These are phyloP conservation scores for Chamaecrista fasciculata DNA, from an alignment of 306 rosid species.

Conservation along the genomic window DNA sequence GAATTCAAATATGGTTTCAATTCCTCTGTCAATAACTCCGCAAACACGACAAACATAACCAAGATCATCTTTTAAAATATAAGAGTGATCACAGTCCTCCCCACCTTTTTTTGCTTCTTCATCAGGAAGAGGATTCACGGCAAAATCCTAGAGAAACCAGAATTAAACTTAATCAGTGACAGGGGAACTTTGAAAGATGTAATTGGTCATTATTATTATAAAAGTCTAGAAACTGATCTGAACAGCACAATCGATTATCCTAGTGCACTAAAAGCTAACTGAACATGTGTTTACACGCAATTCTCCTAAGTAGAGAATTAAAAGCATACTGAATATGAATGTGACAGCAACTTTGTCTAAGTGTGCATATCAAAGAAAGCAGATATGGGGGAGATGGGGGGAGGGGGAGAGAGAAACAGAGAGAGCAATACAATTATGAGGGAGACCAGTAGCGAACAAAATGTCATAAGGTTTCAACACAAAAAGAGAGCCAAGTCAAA, in stretches of 20 bases:
- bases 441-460: not conserved
- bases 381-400: too few relatives aligned
- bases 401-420: not conserved
- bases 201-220: not conserved
- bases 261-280: conserved; percentile 4
- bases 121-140: conserved; percentile 42
- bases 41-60: conserved; percentile 93
- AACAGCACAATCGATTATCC: conserved; percentile 17
- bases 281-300: not conserved
- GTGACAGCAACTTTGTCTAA: not conserved
- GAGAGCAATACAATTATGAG: not conserved
- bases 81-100: conserved; percentile 81
- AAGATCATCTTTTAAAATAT: conserved; percentile 81
- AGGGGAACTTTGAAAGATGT: conserved; percentile 2
- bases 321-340: conserved; percentile 5
- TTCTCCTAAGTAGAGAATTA: not conserved
- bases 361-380: not conserved
- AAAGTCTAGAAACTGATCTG: not conserved
- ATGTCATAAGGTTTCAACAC: conserved; percentile 18
- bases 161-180: conserved; percentile 21
- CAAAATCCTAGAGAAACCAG: conserved; percentile 50
- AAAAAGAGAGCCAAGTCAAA: conserved; percentile 2
- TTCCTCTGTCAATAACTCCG: conserved; percentile 69
- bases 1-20: conserved; percentile 87
- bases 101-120: conserved; percentile 41